Evolutionary conservation across 257 asterid species (phyloP), one percentile per base, ranked within the genome.

Genomic region (Perilla frutescens): DNA sequence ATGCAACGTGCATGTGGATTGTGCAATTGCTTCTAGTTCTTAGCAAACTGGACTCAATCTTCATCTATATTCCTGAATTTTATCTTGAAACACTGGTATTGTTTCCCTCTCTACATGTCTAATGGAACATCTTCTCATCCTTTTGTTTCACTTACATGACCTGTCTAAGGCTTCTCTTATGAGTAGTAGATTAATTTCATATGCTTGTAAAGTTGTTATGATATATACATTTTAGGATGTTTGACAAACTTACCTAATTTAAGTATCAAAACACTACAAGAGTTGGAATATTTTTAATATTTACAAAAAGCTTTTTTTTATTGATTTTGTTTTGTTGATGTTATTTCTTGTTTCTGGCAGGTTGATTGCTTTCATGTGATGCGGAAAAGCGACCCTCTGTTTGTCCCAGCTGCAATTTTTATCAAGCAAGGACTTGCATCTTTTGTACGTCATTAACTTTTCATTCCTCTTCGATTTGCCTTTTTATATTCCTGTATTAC

Each of bases 371-470:
- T 93, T 78, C 98, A 91, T 57, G 97, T 91, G 79, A 87, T 93
- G 83, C 96, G 96, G 39, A 93, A 88, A 87, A 90, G 96, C 65
- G 97, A 93, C 82, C 96, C 98, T 80, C 97, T 95, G 32, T 93
- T 93, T 79, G 96, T 87, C 48, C 96, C 97, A 70, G 79, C 91
- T 71, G 70, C 96, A 76, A 83, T 87, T 56, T 84, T 93, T 70
- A 84, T 91, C 61, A 93, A 91, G 87, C 98, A 88, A 80, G 98
- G 98, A 66, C 91, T 93, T 68, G 64, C 91, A 48, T 90, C 96
- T 64, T 93, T 93, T 67, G 97, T 93, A 91, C 61, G 96, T 81
- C 55, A 51, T 40, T 37, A 74, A 41, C 70, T 71, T 61, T 58
- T 67, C 72, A 68, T 65, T 70, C 48, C 34, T 4, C 45, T 69